These are phyloP conservation scores for Biscutella laevigata DNA, from an alignment of 441 rosid genomes.

Conservation along the genomic window DNA sequence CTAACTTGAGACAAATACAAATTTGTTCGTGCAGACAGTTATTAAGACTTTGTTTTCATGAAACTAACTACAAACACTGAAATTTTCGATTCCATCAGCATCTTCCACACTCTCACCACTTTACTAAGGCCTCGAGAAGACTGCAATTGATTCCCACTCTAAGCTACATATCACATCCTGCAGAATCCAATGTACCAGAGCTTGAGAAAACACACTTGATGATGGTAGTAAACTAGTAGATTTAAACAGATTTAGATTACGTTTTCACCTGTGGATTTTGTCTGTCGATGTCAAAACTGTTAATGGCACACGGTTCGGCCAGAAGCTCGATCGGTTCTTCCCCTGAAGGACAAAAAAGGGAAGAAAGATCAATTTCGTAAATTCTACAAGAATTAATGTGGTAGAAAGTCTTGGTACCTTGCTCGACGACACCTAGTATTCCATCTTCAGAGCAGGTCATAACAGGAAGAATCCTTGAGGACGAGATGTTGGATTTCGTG, in stretches of 20 bases:
- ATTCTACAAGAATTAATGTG: background rate
- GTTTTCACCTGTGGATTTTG: slow-evolving; percentile 68
- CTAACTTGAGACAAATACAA: slow-evolving; percentile 4
- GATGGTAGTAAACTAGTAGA: background rate
- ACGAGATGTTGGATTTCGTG: slow-evolving; percentile 49
- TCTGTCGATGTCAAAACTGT: slow-evolving; percentile 77
- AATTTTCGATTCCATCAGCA: background rate
- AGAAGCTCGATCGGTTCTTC: slow-evolving; percentile 69
- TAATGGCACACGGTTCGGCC: slow-evolving; percentile 88
- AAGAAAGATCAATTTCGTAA: background rate
- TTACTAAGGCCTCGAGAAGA: slow-evolving; percentile 44
- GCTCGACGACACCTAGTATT: slow-evolving; percentile 64
- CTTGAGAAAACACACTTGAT: slow-evolving; percentile 10
- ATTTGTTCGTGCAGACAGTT: background rate
- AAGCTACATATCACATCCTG: slow-evolving; percentile 85
- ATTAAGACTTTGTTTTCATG: background rate
- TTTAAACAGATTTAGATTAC: background rate
- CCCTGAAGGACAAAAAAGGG: slow-evolving; percentile 25
- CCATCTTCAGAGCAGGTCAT: slow-evolving; percentile 95
- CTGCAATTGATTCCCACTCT: slow-evolving; percentile 84
- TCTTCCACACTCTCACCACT: background rate
- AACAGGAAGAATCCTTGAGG: slow-evolving; percentile 65
- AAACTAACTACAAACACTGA: slow-evolving; percentile 18
- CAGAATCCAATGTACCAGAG: slow-evolving; percentile 6
- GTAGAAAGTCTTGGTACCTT: slow-evolving; percentile 40